Percentiles rank a stretch among this genome's conserved stretches.
Evolutionary conservation across 2,329 filamentous ascomycete genomes (phyloP).

Genomic region (Paramyrothecium roridum): DNA sequence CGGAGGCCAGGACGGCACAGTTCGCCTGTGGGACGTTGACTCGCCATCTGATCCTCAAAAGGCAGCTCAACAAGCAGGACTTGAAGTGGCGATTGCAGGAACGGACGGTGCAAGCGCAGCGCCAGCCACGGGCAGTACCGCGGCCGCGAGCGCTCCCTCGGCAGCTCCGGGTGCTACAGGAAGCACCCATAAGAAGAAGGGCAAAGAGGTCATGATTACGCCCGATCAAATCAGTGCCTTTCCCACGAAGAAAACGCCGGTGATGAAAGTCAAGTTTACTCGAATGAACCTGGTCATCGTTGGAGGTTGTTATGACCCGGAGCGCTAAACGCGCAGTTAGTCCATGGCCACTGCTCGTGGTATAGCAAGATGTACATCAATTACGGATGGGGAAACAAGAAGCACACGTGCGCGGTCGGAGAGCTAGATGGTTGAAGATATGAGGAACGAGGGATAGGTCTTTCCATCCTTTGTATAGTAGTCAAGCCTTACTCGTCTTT

Average conservation of each 20-base stretch:
- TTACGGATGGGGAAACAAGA: neutral
- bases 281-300: slow-evolving; percentile 92
- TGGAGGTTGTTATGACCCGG: slow-evolving; percentile 66
- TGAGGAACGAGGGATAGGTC: no score
- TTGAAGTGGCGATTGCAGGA: slow-evolving; percentile 38
- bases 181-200: slow-evolving; percentile 64
- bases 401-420: no score
- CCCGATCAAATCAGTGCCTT: slow-evolving; percentile 94
- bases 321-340: no score
- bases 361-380: neutral
- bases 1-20: slow-evolving; percentile 86
- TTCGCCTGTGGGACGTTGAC: slow-evolving; percentile 90
- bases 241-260: slow-evolving; percentile 91
- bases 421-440: no score
- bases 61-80: slow-evolving; percentile 42
- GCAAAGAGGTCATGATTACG: slow-evolving; percentile 85
- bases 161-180: slow-evolving; percentile 20
- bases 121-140: slow-evolving; percentile 21
- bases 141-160: slow-evolving; percentile 19
- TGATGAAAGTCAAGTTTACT: slow-evolving; percentile 91
- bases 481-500: no score
- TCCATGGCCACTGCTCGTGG: neutral
- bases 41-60: slow-evolving; percentile 64
- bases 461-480: no score
- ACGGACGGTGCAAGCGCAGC: slow-evolving; percentile 34